These are phyloP conservation scores for Bolboschoenus planiculmis DNA, from an alignment of 176 grass and related monocot species.

Conservation along the genomic window DNA sequence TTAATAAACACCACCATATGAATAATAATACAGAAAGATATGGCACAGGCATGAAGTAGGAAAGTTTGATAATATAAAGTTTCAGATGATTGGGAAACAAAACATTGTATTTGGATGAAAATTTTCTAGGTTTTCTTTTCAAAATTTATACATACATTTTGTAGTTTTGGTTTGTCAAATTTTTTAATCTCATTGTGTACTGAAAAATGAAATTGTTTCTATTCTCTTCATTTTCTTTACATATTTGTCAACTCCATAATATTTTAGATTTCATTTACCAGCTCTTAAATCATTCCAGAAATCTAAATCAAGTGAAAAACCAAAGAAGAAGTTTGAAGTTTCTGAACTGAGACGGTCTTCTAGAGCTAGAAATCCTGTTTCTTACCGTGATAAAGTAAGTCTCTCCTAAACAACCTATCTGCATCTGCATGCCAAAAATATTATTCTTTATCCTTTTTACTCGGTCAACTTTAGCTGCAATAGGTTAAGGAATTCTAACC, in stretches of 20 bases:
- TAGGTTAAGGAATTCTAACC: background rate
- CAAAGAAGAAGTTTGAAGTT: constrained; percentile 50
- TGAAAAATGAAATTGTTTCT: background rate
- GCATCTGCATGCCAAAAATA: background rate
- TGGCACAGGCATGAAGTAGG: background rate
- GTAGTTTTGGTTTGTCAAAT: background rate
- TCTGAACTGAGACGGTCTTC: constrained; percentile 84
- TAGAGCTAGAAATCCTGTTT: constrained; percentile 56
- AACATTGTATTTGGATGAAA: background rate
- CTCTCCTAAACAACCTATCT: background rate
- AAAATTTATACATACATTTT: background rate
- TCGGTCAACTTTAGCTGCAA: background rate
- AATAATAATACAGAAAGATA: background rate
- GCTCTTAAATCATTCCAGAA: constrained; percentile 33
- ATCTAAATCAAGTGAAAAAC: constrained; percentile 43
- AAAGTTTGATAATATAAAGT: background rate
- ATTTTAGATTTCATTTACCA: background rate
- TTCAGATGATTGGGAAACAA: background rate
- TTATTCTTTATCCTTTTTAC: background rate
- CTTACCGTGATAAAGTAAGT: constrained; percentile 87
- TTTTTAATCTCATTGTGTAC: background rate
- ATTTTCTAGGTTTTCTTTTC: background rate
- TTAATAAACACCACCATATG: background rate
- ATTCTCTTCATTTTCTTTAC: background rate
- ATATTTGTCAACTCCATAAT: background rate